Evolutionary conservation across 345 rosid species (phyloP).

Genomic region (Eucalyptus microcorys): DNA sequence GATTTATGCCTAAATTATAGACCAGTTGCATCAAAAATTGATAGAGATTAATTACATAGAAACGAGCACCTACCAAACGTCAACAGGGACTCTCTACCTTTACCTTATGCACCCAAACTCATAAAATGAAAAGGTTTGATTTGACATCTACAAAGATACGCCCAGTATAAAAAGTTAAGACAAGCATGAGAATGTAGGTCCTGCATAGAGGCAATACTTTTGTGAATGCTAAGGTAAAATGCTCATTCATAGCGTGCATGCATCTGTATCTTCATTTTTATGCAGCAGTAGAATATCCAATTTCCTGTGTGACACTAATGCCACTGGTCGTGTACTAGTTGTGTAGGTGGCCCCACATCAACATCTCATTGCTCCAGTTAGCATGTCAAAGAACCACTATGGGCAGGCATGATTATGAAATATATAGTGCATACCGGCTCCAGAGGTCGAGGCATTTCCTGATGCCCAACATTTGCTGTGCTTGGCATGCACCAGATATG

Average conservation of each 20-base stretch:
- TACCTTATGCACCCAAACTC: neutral
- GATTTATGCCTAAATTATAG: neutral
- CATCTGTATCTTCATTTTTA: neutral
- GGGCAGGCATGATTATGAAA: neutral
- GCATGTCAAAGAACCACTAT: neutral
- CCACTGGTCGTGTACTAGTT: neutral
- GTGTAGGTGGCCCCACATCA: neutral
- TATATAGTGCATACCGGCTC: slow-evolving; percentile 48
- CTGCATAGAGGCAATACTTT: neutral
- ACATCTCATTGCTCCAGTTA: neutral
- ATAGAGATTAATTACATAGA: neutral
- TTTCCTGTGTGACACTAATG: neutral
- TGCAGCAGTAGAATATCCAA: neutral
- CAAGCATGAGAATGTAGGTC: neutral
- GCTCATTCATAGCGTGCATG: neutral
- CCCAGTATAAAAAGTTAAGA: neutral
- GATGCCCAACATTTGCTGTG: slow-evolving; percentile 69
- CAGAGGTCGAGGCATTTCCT: slow-evolving; percentile 69
- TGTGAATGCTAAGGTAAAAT: neutral
- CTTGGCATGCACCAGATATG: slow-evolving; percentile 88
- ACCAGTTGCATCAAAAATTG: neutral
- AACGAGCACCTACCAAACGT: neutral
- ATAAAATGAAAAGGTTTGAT: neutral
- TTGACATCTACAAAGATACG: neutral
- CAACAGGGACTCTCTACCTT: neutral